These are phyloP conservation scores for Chionographis japonica DNA, from an alignment of 106 monocot species.

Conservation along the genomic window DNA sequence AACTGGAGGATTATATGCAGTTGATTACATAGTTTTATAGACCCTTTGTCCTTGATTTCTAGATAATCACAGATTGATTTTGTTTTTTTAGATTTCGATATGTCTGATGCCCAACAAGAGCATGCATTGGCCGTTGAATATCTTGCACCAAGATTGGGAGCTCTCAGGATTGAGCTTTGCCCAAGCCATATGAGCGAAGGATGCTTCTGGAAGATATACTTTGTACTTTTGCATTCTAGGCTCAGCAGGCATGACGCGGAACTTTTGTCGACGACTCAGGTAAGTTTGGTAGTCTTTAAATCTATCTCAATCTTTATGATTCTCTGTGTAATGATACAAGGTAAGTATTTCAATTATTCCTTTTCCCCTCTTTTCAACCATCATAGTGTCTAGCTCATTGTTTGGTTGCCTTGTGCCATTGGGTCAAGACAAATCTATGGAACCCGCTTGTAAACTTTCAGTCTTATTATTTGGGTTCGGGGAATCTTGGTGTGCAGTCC, in stretches of 20 bases:
- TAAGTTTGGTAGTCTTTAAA: constrained; percentile 4
- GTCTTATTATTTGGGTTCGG: no score
- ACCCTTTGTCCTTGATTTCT: neutral
- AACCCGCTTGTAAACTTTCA: no score
- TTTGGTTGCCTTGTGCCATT: no score
- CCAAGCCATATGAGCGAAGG: constrained; percentile 94
- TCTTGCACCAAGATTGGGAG: constrained; percentile 81
- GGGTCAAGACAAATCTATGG: no score
- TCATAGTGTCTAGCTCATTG: no score
- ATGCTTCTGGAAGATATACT: constrained; percentile 99
- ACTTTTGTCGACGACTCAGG: constrained; percentile 87
- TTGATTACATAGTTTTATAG: no score
- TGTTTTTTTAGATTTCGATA: constrained; percentile 77
- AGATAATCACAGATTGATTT: neutral
- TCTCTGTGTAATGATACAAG: no score
- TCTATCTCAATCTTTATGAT: no score
- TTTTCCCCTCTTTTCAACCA: no score
- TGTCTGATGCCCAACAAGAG: constrained; percentile 86
- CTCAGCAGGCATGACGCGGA: constrained; percentile 79
- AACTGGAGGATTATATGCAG: no score
- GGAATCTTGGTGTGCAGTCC: no score
- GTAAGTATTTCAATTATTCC: no score
- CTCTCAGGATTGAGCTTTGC: constrained; percentile 89
- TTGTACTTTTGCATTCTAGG: constrained; percentile 94
- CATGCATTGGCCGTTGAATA: constrained; percentile 83